phyloP scores from a whole-genome alignment of 768 basidiomycete genomes.

The Epithele typhae region DNA sequence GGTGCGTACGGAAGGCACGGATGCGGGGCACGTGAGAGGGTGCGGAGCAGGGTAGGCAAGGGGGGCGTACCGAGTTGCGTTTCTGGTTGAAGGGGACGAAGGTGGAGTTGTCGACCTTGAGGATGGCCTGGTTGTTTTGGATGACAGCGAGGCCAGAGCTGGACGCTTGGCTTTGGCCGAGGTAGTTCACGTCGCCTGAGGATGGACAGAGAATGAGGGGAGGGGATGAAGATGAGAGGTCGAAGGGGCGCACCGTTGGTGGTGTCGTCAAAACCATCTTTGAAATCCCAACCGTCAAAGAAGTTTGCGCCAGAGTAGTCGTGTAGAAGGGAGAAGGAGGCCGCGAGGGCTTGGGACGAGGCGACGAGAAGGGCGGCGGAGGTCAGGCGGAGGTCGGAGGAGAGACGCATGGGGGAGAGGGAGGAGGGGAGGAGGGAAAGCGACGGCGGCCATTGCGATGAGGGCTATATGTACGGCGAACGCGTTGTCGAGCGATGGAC shows the following conservation, averaged over 20 bases:
- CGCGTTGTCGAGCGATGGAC: too few species aligned
- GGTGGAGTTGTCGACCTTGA: slow-evolving; percentile 70
- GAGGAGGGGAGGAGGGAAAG: too few species aligned
- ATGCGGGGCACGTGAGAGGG: too few species aligned
- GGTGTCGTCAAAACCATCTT: slow-evolving; percentile 32
- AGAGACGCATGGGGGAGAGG: neutral
- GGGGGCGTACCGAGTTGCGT: slow-evolving; percentile 51
- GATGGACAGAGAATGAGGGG: slow-evolving; percentile 20
- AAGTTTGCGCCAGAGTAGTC: slow-evolving; percentile 36
- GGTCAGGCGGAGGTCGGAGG: neutral
- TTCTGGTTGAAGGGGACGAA: slow-evolving; percentile 49
- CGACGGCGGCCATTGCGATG: too few species aligned
- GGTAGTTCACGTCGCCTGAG: slow-evolving; percentile 62
- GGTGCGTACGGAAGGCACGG: too few species aligned
- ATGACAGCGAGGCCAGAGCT: slow-evolving; percentile 47
- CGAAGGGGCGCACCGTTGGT: slow-evolving; percentile 26
- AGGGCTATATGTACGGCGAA: too few species aligned
- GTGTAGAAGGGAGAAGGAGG: slow-evolving; percentile 23
- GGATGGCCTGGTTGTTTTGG: slow-evolving; percentile 62
- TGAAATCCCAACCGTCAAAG: slow-evolving; percentile 42
- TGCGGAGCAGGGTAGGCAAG: too few species aligned
- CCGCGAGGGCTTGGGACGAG: neutral
- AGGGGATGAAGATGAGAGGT: neutral
- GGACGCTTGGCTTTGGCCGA: slow-evolving; percentile 39
- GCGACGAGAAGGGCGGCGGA: neutral